Conservation (phyloP, 257 asterid genomes). For the Nicotiana paniculata region DNA sequence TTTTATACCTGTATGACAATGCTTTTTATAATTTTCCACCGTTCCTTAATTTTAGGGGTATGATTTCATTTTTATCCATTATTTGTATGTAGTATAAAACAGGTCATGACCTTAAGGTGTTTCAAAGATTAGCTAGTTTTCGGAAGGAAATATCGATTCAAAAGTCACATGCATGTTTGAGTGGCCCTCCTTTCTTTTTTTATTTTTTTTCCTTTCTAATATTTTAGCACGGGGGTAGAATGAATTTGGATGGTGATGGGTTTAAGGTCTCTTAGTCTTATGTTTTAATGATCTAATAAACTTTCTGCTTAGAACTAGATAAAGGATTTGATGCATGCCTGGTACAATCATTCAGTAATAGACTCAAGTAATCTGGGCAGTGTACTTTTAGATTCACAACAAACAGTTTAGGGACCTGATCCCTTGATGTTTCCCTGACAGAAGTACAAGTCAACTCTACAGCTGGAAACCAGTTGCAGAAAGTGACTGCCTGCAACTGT, state of each 20-base stretch:
- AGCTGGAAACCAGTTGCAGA: too few relatives aligned
- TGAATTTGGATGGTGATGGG: background rate
- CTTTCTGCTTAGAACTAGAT: too few relatives aligned
- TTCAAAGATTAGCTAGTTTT: constrained; percentile 54
- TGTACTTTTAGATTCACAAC: too few relatives aligned
- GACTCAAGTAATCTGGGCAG: too few relatives aligned
- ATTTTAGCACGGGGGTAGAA: background rate
- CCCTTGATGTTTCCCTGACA: too few relatives aligned
- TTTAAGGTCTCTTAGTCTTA: too few relatives aligned
- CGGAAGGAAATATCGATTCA: constrained; percentile 64
- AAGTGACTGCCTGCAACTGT: too few relatives aligned
- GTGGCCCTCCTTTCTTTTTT: background rate
- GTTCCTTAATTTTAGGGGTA: background rate
- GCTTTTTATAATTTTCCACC: background rate
- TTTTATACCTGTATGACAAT: background rate
- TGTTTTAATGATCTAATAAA: too few relatives aligned
- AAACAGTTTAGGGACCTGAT: too few relatives aligned
- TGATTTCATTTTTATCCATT: background rate
- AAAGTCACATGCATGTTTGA: constrained; percentile 35
- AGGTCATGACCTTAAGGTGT: constrained; percentile 65
- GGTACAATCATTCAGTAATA: too few relatives aligned
- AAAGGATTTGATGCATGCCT: too few relatives aligned
- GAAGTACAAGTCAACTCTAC: too few relatives aligned
- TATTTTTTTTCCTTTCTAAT: background rate
- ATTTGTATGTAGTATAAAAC: constrained; percentile 53